Base-by-base conservation (phyloP, 208 protist genomes). In the Phytomonas serpens region DNA sequence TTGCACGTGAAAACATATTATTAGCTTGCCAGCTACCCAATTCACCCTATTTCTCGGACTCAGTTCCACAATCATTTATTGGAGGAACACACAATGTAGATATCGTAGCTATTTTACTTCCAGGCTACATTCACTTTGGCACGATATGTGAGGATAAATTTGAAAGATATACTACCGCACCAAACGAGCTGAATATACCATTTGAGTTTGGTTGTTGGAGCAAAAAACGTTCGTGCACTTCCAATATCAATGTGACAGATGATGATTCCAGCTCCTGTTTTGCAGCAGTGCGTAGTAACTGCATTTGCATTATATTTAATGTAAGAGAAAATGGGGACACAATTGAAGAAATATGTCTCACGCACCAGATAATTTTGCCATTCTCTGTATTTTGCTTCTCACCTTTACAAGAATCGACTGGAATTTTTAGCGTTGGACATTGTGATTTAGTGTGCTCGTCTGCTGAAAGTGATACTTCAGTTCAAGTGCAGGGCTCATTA, bases 391-490 rank as follows among this genome's bases (percentile, higher is more conserved):
- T 57, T 57, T 57, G 47, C 23, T 57, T 57, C 47, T 57, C 47
- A 2, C 47, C 47, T 57, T 57, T 57, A 2, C 47, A 57, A 27
- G 47, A 27, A 57, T 57, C 47, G 23, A 57, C 23, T 27, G 47
- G 47, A 57, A 27, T 57, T 57, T 1, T 57, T 2, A 57, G 47
- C 27, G 19, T 57, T 57, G 47, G 16, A 6, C 47, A 57, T 57
- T 57, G 47, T 57, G 47, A 57, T 57, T 57, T 57, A 57, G 47
- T 57, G 47, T 57, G 47, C 47, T 57, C 47, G 10, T 6, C 47
- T 27, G 13, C 19, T 57, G 47, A 57, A 57, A 27, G 19, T 6
- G 1, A 57, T 57, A 1, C 16, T 27, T 57, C 47, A 57, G 47
- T 57, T 27, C 47, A 57, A 57, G 47, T 57, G 6, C 47, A 57